Evolutionary conservation across 345 rosid species (phyloP).

Genomic region (Garcia nutans): DNA sequence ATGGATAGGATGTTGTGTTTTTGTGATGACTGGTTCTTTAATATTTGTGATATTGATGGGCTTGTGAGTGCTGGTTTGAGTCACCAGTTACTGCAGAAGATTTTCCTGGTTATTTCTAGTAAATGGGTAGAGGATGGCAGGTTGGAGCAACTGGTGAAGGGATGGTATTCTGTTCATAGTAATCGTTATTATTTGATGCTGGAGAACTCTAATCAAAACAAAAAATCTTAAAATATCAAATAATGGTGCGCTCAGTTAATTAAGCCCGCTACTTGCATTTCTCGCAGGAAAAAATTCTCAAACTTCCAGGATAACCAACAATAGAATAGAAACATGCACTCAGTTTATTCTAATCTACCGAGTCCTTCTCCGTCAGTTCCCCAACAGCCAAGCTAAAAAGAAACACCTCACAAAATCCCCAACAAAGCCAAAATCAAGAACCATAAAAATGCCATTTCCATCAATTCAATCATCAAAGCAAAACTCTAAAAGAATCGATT

Average conservation of each 20-base stretch:
- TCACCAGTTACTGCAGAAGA: too few relatives aligned
- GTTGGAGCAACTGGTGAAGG: too few relatives aligned
- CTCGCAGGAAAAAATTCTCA: not conserved
- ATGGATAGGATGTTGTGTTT: too few relatives aligned
- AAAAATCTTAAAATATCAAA: not conserved
- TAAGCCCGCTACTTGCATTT: too few relatives aligned
- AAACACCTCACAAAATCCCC: not conserved
- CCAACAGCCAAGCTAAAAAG: not conserved
- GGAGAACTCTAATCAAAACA: not conserved
- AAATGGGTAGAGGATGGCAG: too few relatives aligned
- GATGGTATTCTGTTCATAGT: too few relatives aligned
- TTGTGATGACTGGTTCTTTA: too few relatives aligned
- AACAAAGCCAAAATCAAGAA: not conserved
- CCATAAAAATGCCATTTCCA: not conserved
- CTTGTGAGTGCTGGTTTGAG: too few relatives aligned
- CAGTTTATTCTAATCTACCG: not conserved
- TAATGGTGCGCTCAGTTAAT: not conserved
- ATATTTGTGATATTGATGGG: too few relatives aligned
- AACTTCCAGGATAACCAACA: not conserved
- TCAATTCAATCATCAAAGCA: not conserved
- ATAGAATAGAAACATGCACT: not conserved
- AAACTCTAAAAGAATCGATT: constrained; percentile 1
- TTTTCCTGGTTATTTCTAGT: too few relatives aligned
- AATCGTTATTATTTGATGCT: not conserved
- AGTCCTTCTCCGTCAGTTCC: not conserved